phyloP scores from a whole-genome alignment of 2,329 filamentous ascomycete genomes.

The Nectriaceae sp. region DNA sequence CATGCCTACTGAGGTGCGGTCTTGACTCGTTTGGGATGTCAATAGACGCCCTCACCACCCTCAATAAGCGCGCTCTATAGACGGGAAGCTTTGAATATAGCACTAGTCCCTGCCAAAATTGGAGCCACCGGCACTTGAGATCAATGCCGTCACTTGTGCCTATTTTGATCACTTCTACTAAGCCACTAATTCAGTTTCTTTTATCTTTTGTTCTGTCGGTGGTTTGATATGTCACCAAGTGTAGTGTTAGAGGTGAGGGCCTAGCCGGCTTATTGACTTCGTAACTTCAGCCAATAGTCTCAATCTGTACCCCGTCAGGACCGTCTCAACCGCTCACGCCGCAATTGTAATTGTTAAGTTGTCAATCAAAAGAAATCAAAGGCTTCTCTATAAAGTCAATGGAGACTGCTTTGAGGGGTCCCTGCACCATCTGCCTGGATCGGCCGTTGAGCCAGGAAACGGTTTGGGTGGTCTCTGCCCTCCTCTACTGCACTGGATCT shows the following conservation, averaged over 20 bases:
- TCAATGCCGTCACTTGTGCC: conserved; percentile 9
- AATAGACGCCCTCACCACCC: conserved; percentile 38
- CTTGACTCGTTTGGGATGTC: conserved; percentile 34
- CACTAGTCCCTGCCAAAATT: conserved; percentile 2
- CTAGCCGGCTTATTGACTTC: neutral
- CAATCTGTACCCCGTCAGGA: neutral
- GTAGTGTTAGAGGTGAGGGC: neutral
- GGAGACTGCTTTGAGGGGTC: conserved; percentile 10
- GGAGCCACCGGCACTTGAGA: conserved; percentile 1
- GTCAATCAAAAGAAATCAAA: neutral
- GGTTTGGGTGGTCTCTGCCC: neutral
- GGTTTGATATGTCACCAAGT: conserved; percentile 5
- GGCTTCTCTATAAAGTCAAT: conserved; percentile 13
- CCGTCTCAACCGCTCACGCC: neutral
- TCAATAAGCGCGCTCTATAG: conserved; percentile 8
- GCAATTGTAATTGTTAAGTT: neutral
- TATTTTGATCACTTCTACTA: neutral
- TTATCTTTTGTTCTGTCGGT: conserved; percentile 5
- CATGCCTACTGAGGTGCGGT: too few species aligned
- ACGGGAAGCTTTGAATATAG: conserved; percentile 1
- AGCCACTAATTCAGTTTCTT: conserved; percentile 16
- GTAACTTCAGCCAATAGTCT: neutral
- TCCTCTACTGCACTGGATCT: too few species aligned
- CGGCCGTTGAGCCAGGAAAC: conserved; percentile 13
- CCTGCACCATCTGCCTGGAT: conserved; percentile 17